Percentiles rank a stretch among this genome's conserved stretches.
phyloP scores from a whole-genome alignment of 2,329 filamentous ascomycete genomes.

The Lasiodiplodia theobromae region DNA sequence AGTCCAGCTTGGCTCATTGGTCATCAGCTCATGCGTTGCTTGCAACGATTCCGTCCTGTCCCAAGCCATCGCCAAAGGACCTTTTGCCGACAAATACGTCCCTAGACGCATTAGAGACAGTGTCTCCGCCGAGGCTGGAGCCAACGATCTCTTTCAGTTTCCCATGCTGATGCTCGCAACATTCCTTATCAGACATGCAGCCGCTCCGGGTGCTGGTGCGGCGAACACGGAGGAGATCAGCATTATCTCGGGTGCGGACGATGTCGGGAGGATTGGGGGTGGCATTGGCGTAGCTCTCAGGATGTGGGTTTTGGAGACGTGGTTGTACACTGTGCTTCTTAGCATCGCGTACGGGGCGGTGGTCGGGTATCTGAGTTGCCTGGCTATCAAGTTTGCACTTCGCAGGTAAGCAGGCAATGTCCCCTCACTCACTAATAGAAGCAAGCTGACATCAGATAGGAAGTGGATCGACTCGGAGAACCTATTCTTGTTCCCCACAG shows the following conservation, averaged over 20 bases:
- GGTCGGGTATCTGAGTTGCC: slow-evolving; percentile 58
- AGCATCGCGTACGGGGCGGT: slow-evolving; percentile 61
- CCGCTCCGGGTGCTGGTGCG: slow-evolving; percentile 33
- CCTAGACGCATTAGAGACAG: slow-evolving; percentile 64
- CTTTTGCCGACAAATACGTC: slow-evolving; percentile 69
- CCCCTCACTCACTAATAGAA: too few species aligned
- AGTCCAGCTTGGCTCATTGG: slow-evolving; percentile 57
- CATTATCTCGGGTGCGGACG: neutral
- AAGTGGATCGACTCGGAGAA: slow-evolving; percentile 34
- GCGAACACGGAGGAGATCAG: slow-evolving; percentile 41
- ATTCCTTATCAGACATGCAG: slow-evolving; percentile 63
- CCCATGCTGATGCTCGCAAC: slow-evolving; percentile 67
- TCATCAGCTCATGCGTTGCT: slow-evolving; percentile 67
- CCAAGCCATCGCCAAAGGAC: slow-evolving; percentile 68
- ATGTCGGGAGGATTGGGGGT: neutral
- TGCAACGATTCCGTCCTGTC: slow-evolving; percentile 69
- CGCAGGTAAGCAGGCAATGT: too few species aligned
- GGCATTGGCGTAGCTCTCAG: slow-evolving; percentile 61
- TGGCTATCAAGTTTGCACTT: slow-evolving; percentile 51
- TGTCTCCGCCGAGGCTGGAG: slow-evolving; percentile 68
- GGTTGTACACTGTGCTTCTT: slow-evolving; percentile 66
- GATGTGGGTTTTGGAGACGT: slow-evolving; percentile 67
- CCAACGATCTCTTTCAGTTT: slow-evolving; percentile 69
- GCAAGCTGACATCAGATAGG: slow-evolving; percentile 31
- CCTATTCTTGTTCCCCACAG: neutral